Evolutionary conservation across 352 stramenopile species (phyloP), one percentile per base, ranked within the genome.

Genomic region (Phytophthora boehmeriae): DNA sequence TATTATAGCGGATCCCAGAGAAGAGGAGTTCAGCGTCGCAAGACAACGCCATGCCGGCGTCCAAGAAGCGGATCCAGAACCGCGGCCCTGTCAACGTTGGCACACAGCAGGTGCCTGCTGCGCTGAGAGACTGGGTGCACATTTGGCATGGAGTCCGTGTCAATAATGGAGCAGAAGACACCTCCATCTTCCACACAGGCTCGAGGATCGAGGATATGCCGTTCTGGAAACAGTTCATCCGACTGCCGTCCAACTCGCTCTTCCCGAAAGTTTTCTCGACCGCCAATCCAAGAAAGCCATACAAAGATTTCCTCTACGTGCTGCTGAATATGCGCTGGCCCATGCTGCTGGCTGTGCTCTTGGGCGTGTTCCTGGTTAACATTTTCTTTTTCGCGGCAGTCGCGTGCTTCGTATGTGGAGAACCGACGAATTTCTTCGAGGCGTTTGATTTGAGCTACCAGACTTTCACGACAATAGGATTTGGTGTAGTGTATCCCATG

Each of bases 231-330:
- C 77, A 89, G 60, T 80, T 93, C 27, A 65, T 91, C 32, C 84
- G 80, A 0, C 44, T 90, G 41, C 82, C 81, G 30, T 71, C 77
- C 36, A 89, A 91, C 51, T 87, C 83, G 59, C 78, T 94, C 16
- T 92, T 94, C 51, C 79, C 86, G 30, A 68, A 62, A 17, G 69
- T 94, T 1, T 64, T 80, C 27, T 89, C 86, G 23, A 65, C 66
- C 23, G 48, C 63, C 23, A 94, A 94, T 57, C 86, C 83, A 41
- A 75, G 83, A 16, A 75, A 71, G 39, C 66, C 73, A 20, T 93
- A 93, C 78, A 95, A 95, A 55, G 86, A 95, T 54, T 88, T 92
- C 22, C 57, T 92, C 8, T 95, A 95, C 54, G 76, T 93, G 59
- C 59, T 95, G 45, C 64, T 95, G 43, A 92, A 95, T 64, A 81